Percentiles rank a stretch among this genome's conserved stretches.
Evolutionary conservation across 2,329 filamentous ascomycete genomes (phyloP).

Genomic region (Delphinella strobiligena): DNA sequence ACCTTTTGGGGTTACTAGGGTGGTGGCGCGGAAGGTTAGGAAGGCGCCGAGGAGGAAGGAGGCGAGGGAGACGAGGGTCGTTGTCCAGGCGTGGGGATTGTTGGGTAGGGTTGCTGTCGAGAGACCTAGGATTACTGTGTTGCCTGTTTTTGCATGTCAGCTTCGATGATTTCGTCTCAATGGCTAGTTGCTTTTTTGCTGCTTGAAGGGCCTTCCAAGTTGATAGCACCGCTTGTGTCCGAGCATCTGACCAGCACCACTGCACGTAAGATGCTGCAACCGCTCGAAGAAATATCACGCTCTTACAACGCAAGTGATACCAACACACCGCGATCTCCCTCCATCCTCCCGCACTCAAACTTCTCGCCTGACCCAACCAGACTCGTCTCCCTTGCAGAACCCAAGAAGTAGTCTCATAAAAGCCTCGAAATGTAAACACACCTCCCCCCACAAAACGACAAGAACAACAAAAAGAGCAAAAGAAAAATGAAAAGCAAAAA

Average conservation of each 20-base stretch:
- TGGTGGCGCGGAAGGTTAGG: constrained; percentile 28
- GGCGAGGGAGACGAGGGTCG: constrained; percentile 40
- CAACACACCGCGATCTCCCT: too few species aligned
- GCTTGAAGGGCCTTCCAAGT: neutral
- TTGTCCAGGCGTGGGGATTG: constrained; percentile 41
- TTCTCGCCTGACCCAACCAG: neutral
- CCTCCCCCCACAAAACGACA: neutral
- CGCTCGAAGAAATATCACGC: too few species aligned
- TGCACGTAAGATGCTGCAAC: too few species aligned
- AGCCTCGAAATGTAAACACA: neutral
- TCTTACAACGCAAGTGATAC: too few species aligned
- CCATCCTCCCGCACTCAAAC: neutral
- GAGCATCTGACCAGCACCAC: too few species aligned
- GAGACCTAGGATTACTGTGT: constrained; percentile 52
- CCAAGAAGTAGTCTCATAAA: neutral
- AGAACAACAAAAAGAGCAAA: neutral
- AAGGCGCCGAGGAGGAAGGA: constrained; percentile 44
- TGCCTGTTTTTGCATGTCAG: constrained; percentile 28
- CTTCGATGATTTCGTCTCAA: neutral
- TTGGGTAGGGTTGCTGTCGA: constrained; percentile 42
- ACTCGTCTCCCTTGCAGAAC: neutral
- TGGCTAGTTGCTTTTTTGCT: neutral
- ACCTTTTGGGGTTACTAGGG: constrained; percentile 24
- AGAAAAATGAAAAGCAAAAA: neutral
- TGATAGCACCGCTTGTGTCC: too few species aligned